Percentiles rank a stretch among this genome's conserved stretches.
Evolutionary conservation across 768 basidiomycete genomes (phyloP).

Genomic region (Mycena albidolilacea): DNA sequence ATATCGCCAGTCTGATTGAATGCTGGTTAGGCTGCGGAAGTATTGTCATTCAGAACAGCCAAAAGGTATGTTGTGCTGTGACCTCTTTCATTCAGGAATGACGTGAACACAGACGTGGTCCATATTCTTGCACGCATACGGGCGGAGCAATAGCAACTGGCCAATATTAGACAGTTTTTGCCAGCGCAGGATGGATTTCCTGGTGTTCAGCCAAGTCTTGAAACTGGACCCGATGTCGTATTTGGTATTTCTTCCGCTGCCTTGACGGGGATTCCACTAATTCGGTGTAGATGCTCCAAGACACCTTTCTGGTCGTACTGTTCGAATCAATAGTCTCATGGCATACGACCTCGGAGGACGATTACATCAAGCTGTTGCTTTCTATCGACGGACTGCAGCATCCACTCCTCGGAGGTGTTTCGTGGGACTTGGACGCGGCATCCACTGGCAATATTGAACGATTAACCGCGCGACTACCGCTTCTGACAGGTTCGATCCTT

Average conservation of each 20-base stretch:
- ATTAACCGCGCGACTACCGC: slow-evolving; percentile 47
- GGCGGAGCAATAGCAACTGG: slow-evolving; percentile 68
- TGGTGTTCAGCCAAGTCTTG: slow-evolving; percentile 71
- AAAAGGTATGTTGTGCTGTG: slow-evolving; percentile 43
- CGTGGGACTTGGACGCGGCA: slow-evolving; percentile 46
- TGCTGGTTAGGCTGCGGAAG: slow-evolving; percentile 83
- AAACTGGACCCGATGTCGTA: slow-evolving; percentile 75
- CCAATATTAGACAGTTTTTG: slow-evolving; percentile 56
- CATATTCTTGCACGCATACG: slow-evolving; percentile 65
- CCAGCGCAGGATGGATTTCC: slow-evolving; percentile 72
- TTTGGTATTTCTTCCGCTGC: slow-evolving; percentile 29
- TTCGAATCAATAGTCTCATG: slow-evolving; percentile 66
- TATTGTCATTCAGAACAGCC: slow-evolving; percentile 61
- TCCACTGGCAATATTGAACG: slow-evolving; percentile 45
- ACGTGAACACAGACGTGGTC: slow-evolving; percentile 69
- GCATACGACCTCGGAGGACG: slow-evolving; percentile 67
- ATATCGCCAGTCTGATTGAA: slow-evolving; percentile 72
- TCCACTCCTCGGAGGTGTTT: slow-evolving; percentile 57
- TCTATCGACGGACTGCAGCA: slow-evolving; percentile 71
- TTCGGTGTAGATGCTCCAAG: slow-evolving; percentile 57
- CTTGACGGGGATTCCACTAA: slow-evolving; percentile 1
- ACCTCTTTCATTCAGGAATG: neutral
- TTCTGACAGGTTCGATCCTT: slow-evolving; percentile 21
- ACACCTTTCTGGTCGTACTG: slow-evolving; percentile 69
- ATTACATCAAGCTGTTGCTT: slow-evolving; percentile 71